A percentile compares a stretch with the other conserved stretches of the same genome.
Evolutionary conservation across 176 grass and related monocot genomes (phyloP).

Genomic region (Secale cereale): DNA sequence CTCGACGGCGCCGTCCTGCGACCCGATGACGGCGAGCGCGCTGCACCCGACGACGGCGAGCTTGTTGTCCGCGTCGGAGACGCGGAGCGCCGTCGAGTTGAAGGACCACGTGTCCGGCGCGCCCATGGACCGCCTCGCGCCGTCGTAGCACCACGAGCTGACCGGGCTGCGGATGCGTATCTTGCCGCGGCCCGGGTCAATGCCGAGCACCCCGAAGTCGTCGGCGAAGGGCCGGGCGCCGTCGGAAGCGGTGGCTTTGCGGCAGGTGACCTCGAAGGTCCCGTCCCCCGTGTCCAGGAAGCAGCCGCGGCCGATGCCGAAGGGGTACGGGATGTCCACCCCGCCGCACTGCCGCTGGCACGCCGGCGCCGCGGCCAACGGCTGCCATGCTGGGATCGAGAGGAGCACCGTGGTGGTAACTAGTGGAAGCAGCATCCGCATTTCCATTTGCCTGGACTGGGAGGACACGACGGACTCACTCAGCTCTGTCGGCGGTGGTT

Average conservation of each 20-base stretch:
- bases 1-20: not conserved
- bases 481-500: not conserved
- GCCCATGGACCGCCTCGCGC: not conserved
- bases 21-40: conserved; percentile 16
- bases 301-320: conserved; percentile 53
- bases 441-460: not conserved
- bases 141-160: conserved; percentile 34
- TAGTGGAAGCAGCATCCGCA: conserved; percentile 6
- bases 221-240: not conserved
- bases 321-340: conserved; percentile 47
- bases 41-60: conserved; percentile 54
- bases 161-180: conserved; percentile 6
- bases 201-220: conserved; percentile 10
- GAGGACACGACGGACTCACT: not conserved
- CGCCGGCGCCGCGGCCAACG: not conserved
- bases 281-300: not conserved
- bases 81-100: not conserved
- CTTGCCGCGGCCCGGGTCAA: conserved; percentile 3
- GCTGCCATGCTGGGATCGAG: not conserved
- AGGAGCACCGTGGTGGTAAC: not conserved
- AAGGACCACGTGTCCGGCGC: not conserved
- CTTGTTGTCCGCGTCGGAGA: conserved; percentile 33
- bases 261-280: conserved; percentile 46
- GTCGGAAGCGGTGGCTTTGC: not conserved
- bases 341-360: conserved; percentile 27